Evolutionary conservation across 495 filamentous ascomycete species (phyloP).

Genomic region (Penicillium crystallinum): DNA sequence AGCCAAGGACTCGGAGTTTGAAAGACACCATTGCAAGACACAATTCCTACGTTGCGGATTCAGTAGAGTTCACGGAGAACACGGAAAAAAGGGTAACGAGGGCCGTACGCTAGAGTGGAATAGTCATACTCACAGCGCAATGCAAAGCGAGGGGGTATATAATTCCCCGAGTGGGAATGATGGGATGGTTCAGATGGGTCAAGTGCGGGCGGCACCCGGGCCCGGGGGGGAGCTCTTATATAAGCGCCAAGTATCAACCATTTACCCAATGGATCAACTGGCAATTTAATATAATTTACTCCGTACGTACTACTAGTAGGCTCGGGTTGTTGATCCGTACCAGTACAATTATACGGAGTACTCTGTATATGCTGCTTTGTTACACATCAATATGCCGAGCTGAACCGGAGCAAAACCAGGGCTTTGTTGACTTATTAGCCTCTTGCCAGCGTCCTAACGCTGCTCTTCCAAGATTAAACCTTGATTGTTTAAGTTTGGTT

Average conservation of each 20-base stretch:
- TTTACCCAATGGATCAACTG: not conserved
- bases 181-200: not conserved
- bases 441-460: no score
- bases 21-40: conserved; percentile 23
- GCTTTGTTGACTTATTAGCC: not conserved
- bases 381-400: no score
- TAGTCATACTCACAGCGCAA: not conserved
- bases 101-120: not conserved
- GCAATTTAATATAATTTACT: not conserved
- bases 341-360: no score
- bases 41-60: not conserved
- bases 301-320: no score
- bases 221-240: not conserved
- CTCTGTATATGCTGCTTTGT: no score
- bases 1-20: conserved; percentile 15
- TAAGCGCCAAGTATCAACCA: conserved; percentile 6
- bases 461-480: no score
- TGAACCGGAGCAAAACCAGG: not conserved
- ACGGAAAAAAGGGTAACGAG: not conserved
- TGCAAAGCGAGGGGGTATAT: conserved; percentile 1
- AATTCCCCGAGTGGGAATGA: conserved; percentile 3
- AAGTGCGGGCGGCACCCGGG: not conserved
- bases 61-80: not conserved
- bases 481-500: not conserved
- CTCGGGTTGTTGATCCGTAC: no score